phyloP scores from a whole-genome alignment of 2,329 filamentous ascomycete species.

The Neophaeococcomyces aloes region DNA sequence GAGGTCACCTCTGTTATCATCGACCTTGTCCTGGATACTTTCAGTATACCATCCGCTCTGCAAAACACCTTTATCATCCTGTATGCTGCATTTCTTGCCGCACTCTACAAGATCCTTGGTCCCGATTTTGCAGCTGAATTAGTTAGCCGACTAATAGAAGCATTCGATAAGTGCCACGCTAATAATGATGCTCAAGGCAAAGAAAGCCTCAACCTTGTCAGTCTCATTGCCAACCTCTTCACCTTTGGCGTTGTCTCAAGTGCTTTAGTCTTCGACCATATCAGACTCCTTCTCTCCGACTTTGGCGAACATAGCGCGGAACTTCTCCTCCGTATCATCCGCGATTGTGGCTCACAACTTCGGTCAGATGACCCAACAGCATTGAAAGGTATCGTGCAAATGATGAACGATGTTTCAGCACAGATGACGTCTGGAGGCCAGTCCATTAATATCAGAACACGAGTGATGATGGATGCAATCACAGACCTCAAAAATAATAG shows the following conservation, averaged over 20 bases:
- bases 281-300: constrained; percentile 62
- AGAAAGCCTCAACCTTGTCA: constrained; percentile 64
- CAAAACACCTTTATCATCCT: constrained; percentile 86
- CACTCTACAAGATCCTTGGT: constrained; percentile 76
- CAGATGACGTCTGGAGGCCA: constrained; percentile 53
- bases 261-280: constrained; percentile 80
- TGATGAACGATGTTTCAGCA: constrained; percentile 62
- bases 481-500: constrained; percentile 91
- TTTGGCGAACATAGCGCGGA: constrained; percentile 83
- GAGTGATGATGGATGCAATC: constrained; percentile 96
- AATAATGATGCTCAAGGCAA: constrained; percentile 40
- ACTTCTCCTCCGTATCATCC: constrained; percentile 71
- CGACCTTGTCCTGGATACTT: constrained; percentile 64
- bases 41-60: constrained; percentile 66
- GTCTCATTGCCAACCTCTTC: constrained; percentile 76
- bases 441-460: constrained; percentile 68
- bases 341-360: constrained; percentile 68
- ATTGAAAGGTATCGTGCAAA: constrained; percentile 75
- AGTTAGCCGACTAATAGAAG: constrained; percentile 64
- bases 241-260: constrained; percentile 80
- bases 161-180: constrained; percentile 58
- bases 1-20: constrained; percentile 74
- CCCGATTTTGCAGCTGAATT: constrained; percentile 83
- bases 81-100: constrained; percentile 78
- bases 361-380: constrained; percentile 80